Percentiles rank a stretch among this genome's conserved stretches.
Evolutionary conservation across 805 yeast genomes (phyloP).

Genomic region (Cyberlindnera euphorbiiphila): DNA sequence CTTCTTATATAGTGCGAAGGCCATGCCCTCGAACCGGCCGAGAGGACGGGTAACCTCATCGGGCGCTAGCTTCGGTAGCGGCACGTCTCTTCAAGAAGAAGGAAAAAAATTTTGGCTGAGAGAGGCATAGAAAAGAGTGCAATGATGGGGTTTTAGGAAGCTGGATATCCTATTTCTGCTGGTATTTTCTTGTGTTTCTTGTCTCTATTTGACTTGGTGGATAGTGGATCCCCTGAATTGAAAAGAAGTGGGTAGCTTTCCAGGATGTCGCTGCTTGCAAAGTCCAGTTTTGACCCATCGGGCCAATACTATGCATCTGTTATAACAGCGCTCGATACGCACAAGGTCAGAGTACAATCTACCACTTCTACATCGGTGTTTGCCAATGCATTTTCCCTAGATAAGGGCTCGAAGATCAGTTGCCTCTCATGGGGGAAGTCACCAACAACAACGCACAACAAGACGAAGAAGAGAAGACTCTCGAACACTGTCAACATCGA

Average conservation of each 20-base stretch:
- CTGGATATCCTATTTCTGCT: background rate
- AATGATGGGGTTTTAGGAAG: background rate
- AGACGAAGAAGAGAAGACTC: conserved; percentile 25
- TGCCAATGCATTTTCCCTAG: conserved; percentile 48
- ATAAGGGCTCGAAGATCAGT: conserved; percentile 46
- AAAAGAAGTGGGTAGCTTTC: background rate
- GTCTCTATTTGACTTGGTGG: no score
- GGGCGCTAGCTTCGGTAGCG: conserved; percentile 5
- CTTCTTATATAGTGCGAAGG: no score
- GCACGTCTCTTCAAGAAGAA: conserved; percentile 6
- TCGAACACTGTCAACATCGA: conserved; percentile 29
- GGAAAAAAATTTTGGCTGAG: conserved; percentile 8
- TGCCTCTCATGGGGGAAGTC: conserved; percentile 49
- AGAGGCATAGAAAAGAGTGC: background rate
- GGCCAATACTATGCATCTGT: conserved; percentile 64
- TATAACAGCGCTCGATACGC: conserved; percentile 64
- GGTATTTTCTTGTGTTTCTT: background rate
- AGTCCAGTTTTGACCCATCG: conserved; percentile 49
- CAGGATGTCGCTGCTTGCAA: conserved; percentile 16
- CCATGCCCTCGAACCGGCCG: no score
- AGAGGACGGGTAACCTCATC: conserved; percentile 15
- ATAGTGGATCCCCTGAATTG: no score
- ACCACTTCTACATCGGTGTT: conserved; percentile 37
- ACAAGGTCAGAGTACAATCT: conserved; percentile 62
- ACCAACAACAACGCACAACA: conserved; percentile 8